Conservation (phyloP, 495 filamentous ascomycete species). For the Hypoxylon crocopeplum region DNA sequence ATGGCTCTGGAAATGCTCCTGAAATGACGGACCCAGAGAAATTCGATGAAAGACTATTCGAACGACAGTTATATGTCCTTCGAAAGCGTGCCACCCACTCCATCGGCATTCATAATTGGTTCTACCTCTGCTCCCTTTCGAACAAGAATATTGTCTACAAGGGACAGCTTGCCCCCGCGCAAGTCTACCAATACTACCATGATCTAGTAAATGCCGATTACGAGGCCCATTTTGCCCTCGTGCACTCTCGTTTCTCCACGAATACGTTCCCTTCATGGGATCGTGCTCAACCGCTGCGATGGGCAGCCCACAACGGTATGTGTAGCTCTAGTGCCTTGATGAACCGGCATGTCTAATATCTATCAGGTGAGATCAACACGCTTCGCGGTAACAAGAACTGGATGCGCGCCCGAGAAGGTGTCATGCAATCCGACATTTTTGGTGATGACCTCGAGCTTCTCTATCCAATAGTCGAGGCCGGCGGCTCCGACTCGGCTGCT, state of each 20-base stretch:
- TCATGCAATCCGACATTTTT: conserved; percentile 92
- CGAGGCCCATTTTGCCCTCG: conserved; percentile 95
- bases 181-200: conserved; percentile 99
- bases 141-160: conserved; percentile 99
- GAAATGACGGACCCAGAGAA: conserved; percentile 76
- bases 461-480: conserved; percentile 96
- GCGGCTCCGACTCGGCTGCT: conserved; percentile 96
- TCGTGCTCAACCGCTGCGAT: conserved; percentile 93
- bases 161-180: conserved; percentile 92
- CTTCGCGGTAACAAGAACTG: conserved; percentile 99
- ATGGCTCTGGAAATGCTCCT: conserved; percentile 85
- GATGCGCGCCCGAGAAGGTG: conserved; percentile 98
- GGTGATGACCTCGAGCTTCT: conserved; percentile 89
- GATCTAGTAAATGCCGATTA: conserved; percentile 97
- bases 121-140: conserved; percentile 96
- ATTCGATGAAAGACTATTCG: conserved; percentile 88
- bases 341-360: conserved; percentile 44
- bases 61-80: conserved; percentile 91
- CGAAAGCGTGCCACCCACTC: conserved; percentile 94
- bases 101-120: conserved; percentile 97
- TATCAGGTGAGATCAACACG: conserved; percentile 89
- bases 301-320: conserved; percentile 96
- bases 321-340: conserved; percentile 28
- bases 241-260: conserved; percentile 97
- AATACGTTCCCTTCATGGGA: conserved; percentile 99